phyloP scores from a whole-genome alignment of 139 green algal genomes.

The Picochlorum sp. region DNA sequence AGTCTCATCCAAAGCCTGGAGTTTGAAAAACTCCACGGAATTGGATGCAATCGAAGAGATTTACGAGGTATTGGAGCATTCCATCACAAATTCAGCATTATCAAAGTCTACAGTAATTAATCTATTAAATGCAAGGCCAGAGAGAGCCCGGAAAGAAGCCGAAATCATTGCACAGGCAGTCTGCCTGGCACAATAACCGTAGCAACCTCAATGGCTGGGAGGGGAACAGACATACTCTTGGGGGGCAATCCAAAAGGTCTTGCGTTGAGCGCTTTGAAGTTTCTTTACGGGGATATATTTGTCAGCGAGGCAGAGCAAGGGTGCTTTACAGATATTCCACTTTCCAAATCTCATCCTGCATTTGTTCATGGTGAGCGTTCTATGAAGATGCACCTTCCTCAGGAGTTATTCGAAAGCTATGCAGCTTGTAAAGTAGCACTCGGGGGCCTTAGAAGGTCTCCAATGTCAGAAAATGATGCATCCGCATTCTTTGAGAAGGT shows the following conservation, averaged over 20 bases:
- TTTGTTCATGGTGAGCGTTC: too few species aligned
- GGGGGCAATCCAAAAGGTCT: slow-evolving; percentile 60
- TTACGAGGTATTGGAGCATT: background rate
- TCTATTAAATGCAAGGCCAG: slow-evolving; percentile 56
- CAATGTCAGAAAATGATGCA: too few species aligned
- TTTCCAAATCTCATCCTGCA: too few species aligned
- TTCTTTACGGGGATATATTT: too few species aligned
- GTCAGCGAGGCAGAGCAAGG: too few species aligned
- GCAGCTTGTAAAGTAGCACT: too few species aligned
- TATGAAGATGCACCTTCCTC: too few species aligned
- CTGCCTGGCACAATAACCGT: slow-evolving; percentile 62
- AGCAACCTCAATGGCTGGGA: slow-evolving; percentile 70
- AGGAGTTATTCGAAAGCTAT: too few species aligned
- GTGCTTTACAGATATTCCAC: too few species aligned
- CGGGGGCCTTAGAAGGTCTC: too few species aligned
- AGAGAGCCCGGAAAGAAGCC: slow-evolving; percentile 64
- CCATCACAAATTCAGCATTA: background rate
- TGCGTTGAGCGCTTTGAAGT: slow-evolving; percentile 15
- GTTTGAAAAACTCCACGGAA: background rate
- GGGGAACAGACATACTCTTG: slow-evolving; percentile 74
- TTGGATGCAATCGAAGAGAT: background rate
- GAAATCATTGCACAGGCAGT: slow-evolving; percentile 64
- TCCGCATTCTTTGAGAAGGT: too few species aligned
- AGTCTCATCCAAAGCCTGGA: background rate
- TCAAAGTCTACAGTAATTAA: background rate